A percentile compares a stretch with the other conserved stretches of the same genome.
These are phyloP conservation scores for Arthroderma uncinatum DNA, from an alignment of 2,329 filamentous ascomycete genomes.

Conservation along the genomic window DNA sequence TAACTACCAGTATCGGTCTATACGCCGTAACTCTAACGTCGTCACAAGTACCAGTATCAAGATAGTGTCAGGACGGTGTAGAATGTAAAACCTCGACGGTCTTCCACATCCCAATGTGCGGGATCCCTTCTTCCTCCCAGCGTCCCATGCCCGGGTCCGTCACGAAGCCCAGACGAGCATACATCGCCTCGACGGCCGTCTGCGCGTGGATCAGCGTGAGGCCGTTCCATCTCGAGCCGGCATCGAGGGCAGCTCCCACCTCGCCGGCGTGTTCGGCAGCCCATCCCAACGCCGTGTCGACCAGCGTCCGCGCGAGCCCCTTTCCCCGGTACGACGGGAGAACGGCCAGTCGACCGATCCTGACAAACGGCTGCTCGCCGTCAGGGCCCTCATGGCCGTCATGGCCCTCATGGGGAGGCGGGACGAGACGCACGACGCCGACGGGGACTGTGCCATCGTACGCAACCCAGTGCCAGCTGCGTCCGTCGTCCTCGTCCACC, in stretches of 20 bases:
- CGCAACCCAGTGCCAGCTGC: slow-evolving; percentile 78
- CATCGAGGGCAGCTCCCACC: slow-evolving; percentile 17
- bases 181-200: slow-evolving; percentile 51
- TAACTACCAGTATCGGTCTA: no score
- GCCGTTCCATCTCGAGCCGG: slow-evolving; percentile 51
- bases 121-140: slow-evolving; percentile 77
- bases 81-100: slow-evolving; percentile 22
- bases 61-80: no score
- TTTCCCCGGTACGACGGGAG: not conserved
- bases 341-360: not conserved
- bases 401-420: slow-evolving; percentile 47
- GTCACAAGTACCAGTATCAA: no score
- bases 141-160: slow-evolving; percentile 60
- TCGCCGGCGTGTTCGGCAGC: slow-evolving; percentile 45
- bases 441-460: slow-evolving; percentile 54
- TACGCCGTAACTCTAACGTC: no score
- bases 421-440: slow-evolving; percentile 68
- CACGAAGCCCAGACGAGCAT: slow-evolving; percentile 61
- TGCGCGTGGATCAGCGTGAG: slow-evolving; percentile 74
- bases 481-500: slow-evolving; percentile 66
- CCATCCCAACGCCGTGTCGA: slow-evolving; percentile 59
- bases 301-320: slow-evolving; percentile 47
- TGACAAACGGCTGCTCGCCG: not conserved
- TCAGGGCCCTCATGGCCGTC: not conserved
- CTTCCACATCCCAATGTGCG: slow-evolving; percentile 76